phyloP scores from a whole-genome alignment of 2,329 filamentous ascomycete genomes.

The Colletotrichum sp. region DNA sequence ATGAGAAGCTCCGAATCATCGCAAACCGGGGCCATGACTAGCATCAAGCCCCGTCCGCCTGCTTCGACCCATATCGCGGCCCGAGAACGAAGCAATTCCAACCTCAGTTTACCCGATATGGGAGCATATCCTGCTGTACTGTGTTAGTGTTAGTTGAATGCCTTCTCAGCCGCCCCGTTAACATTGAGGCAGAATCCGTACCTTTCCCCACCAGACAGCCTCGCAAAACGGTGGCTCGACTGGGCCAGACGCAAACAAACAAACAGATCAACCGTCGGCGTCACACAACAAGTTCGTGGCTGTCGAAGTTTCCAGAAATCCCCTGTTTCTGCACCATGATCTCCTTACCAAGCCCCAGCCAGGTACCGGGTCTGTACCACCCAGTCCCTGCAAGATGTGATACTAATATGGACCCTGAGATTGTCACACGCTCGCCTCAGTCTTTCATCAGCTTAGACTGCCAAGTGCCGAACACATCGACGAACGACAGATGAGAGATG shows the following conservation, averaged over 20 bases:
- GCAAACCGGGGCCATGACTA: background rate
- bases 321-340: background rate
- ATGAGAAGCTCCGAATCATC: conserved; percentile 2
- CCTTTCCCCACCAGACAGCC: background rate
- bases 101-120: background rate
- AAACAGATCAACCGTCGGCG: background rate
- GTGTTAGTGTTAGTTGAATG: background rate
- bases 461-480: background rate
- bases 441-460: background rate
- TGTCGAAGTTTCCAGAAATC: conserved; percentile 4
- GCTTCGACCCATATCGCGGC: background rate
- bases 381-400: background rate
- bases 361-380: background rate
- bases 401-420: conserved; percentile 8
- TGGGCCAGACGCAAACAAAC: background rate
- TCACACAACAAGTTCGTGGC: background rate
- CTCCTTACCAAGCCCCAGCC: background rate
- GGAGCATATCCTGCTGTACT: background rate
- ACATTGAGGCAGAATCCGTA: background rate
- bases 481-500: background rate
- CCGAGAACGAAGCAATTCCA: background rate
- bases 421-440: background rate
- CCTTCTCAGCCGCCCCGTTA: background rate
- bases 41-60: background rate
- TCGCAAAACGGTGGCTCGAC: background rate